phyloP scores from a whole-genome alignment of 2,329 filamentous ascomycete species.

The Fusarium protoensiforme region DNA sequence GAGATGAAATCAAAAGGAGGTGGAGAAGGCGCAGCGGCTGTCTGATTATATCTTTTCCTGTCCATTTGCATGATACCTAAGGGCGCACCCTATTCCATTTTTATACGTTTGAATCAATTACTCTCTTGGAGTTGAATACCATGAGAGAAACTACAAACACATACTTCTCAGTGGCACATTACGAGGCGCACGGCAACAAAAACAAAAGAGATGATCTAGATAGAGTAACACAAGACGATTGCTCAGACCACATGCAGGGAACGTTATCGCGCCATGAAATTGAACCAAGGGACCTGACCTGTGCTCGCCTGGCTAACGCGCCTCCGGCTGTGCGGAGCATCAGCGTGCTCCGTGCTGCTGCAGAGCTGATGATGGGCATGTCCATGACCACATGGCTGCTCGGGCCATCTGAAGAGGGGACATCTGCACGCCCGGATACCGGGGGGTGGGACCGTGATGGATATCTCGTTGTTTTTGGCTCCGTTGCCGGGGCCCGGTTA shows the following conservation, averaged over 20 bases:
- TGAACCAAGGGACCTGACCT: not conserved
- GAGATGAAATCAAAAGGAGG: constrained; percentile 10
- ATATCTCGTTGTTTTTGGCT: not conserved
- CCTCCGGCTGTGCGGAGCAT: not conserved
- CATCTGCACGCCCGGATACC: not conserved
- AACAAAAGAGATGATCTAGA: constrained; percentile 22
- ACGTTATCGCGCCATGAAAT: not conserved
- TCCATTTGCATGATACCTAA: constrained; percentile 39
- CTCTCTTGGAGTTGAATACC: not conserved
- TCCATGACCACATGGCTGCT: constrained; percentile 29
- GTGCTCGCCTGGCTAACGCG: not conserved
- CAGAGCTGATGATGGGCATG: not conserved
- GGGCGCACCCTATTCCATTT: constrained; percentile 32
- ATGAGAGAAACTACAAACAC: constrained; percentile 2
- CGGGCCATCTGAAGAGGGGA: constrained; percentile 3
- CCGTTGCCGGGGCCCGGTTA: not conserved
- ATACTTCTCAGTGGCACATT: constrained; percentile 11
- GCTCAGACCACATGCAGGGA: not conserved
- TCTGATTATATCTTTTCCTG: constrained; percentile 16
- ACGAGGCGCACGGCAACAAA: constrained; percentile 30
- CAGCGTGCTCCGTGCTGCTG: not conserved
- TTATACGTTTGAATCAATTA: constrained; percentile 4
- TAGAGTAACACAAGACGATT: constrained; percentile 24
- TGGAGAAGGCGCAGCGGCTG: constrained; percentile 20
- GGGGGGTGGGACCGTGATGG: constrained; percentile 1